Evolutionary conservation across 2,329 filamentous ascomycete genomes (phyloP).

Genomic region (Microdochium bolleyi): DNA sequence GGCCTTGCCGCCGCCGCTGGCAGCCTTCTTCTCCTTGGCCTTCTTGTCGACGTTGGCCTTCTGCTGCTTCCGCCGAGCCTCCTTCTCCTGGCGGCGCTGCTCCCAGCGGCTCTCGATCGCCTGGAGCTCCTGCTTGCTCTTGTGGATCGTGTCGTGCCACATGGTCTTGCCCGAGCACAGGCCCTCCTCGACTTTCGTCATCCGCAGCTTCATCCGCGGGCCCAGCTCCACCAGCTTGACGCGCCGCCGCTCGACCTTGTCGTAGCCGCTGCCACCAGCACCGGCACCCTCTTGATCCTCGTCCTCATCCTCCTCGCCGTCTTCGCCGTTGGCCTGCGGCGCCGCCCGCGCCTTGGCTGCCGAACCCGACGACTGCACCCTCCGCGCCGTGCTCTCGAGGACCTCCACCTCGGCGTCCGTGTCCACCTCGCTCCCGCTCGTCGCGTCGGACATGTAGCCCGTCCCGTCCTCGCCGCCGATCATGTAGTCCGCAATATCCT

Average conservation of each 20-base stretch:
- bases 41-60: slow-evolving; percentile 89
- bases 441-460: slow-evolving; percentile 79
- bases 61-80: slow-evolving; percentile 71
- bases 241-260: slow-evolving; percentile 70
- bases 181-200: slow-evolving; percentile 96
- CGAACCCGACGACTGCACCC: slow-evolving; percentile 42
- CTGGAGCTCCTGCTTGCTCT: slow-evolving; percentile 69
- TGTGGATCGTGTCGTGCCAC: slow-evolving; percentile 95
- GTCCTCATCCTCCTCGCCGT: slow-evolving; percentile 27
- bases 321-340: slow-evolving; percentile 20
- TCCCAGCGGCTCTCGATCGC: slow-evolving; percentile 81
- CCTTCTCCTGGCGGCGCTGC: slow-evolving; percentile 70
- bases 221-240: slow-evolving; percentile 91
- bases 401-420: slow-evolving; percentile 96
- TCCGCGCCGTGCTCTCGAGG: slow-evolving; percentile 53
- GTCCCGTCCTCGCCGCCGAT: slow-evolving; percentile 69
- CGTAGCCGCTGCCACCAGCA: slow-evolving; percentile 30
- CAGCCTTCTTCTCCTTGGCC: slow-evolving; percentile 46
- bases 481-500: slow-evolving; percentile 92
- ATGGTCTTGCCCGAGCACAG: slow-evolving; percentile 83
- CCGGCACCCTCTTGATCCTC: slow-evolving; percentile 35
- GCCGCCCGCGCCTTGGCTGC: slow-evolving; percentile 38
- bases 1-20: slow-evolving; percentile 28
- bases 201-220: slow-evolving; percentile 76
- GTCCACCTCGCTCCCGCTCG: slow-evolving; percentile 84